Evolutionary conservation across 257 asterid species (phyloP).

Genomic region (Thymus mandschuricus): DNA sequence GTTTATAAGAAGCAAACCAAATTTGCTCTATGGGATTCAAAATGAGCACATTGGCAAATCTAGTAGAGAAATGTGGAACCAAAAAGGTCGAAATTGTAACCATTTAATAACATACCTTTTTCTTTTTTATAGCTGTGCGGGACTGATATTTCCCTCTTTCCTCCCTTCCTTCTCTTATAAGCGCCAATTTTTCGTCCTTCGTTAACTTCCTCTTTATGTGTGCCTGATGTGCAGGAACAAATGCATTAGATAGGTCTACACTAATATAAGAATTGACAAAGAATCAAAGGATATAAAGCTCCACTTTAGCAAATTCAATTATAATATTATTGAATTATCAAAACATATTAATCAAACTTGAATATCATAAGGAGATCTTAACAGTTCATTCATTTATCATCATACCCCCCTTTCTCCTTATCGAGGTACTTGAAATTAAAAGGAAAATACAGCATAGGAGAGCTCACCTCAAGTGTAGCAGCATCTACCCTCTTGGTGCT

Average conservation of each 20-base stretch:
- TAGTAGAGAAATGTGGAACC: not conserved
- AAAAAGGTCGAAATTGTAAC: not conserved
- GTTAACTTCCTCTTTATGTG: slow-evolving; percentile 69
- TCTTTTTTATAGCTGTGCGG: slow-evolving; percentile 63
- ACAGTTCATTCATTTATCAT: slow-evolving; percentile 1
- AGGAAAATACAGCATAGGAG: slow-evolving; percentile 3
- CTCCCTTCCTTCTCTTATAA: slow-evolving; percentile 74
- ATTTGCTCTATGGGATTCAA: not conserved
- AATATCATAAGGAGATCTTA: not conserved
- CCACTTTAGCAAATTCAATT: not conserved
- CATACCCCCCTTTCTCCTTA: not conserved
- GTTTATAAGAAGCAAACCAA: not conserved
- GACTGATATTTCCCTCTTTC: slow-evolving; percentile 75
- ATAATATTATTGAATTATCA: not conserved
- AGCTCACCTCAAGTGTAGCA: slow-evolving; percentile 72
- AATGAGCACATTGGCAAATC: not conserved
- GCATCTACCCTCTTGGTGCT: slow-evolving; percentile 79
- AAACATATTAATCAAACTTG: not conserved
- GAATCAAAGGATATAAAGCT: slow-evolving; percentile 10
- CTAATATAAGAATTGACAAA: slow-evolving; percentile 10
- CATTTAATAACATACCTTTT: slow-evolving; percentile 53
- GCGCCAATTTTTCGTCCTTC: slow-evolving; percentile 68
- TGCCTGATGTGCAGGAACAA: slow-evolving; percentile 55
- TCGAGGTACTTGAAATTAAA: not conserved
- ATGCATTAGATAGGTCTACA: slow-evolving; percentile 28